phyloP scores from a whole-genome alignment of 441 rosid genomes.

The Biscutella laevigata region DNA sequence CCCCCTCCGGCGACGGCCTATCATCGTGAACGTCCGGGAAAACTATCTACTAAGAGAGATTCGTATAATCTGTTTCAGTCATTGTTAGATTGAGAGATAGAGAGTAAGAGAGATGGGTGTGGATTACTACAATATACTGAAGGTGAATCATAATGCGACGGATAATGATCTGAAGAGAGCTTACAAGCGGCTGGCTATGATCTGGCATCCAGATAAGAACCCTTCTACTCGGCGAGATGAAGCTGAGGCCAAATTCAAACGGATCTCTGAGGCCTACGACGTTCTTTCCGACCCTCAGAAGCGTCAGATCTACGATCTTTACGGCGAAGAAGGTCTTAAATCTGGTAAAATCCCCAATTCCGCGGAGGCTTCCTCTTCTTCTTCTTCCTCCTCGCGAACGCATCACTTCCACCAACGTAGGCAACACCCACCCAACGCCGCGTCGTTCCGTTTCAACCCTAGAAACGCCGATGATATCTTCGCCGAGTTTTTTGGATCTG shows the following conservation, averaged over 20 bases:
- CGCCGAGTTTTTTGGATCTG: conserved; percentile 71
- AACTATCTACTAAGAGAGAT: neutral
- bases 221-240: conserved; percentile 50
- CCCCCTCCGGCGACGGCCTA: conserved; percentile 14
- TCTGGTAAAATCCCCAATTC: conserved; percentile 59
- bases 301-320: conserved; percentile 84
- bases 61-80: neutral
- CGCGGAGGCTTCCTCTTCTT: conserved; percentile 18
- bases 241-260: conserved; percentile 85
- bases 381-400: conserved; percentile 16
- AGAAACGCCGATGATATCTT: conserved; percentile 72
- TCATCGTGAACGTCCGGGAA: neutral
- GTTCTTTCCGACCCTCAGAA: conserved; percentile 75
- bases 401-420: conserved; percentile 24
- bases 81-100: neutral
- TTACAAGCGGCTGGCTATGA: conserved; percentile 80
- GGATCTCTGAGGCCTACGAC: conserved; percentile 82
- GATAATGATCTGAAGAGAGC: conserved; percentile 77
- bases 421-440: conserved; percentile 37
- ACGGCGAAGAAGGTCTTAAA: conserved; percentile 77
- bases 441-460: conserved; percentile 57
- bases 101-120: conserved; percentile 22
- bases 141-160: conserved; percentile 76
- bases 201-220: conserved; percentile 94
- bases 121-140: conserved; percentile 67